Evolutionary conservation across 2,329 filamentous ascomycete species (phyloP).

Genomic region (Trichoderma semiorbis): DNA sequence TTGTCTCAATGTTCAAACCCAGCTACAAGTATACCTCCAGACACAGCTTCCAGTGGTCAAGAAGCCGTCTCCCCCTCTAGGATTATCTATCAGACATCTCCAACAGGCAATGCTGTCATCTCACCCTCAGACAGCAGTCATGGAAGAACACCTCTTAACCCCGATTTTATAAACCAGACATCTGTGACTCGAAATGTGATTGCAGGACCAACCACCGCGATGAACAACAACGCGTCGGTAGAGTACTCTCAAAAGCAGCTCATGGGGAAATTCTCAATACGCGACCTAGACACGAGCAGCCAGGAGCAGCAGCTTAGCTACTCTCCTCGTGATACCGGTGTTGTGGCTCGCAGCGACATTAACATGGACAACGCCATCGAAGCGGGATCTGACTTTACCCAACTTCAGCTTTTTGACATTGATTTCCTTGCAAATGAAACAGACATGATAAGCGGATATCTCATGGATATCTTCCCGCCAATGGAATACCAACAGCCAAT

Average conservation of each 20-base stretch:
- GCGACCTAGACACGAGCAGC: not conserved
- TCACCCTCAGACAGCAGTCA: not conserved
- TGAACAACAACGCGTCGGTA: not conserved
- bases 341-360: not conserved
- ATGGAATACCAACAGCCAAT: not conserved
- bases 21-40: not conserved
- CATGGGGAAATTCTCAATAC: not conserved
- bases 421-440: not conserved
- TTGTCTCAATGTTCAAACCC: not conserved
- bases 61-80: not conserved
- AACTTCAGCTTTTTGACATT: not conserved
- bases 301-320: not conserved
- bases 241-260: not conserved
- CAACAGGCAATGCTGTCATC: not conserved
- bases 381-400: not conserved
- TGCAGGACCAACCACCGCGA: not conserved
- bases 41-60: not conserved
- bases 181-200: not conserved
- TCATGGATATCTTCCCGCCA: not conserved
- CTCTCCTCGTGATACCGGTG: not conserved
- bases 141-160: not conserved
- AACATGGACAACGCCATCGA: not conserved
- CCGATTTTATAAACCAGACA: not conserved
- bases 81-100: not conserved
- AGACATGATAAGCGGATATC: not conserved